A percentile compares a stretch with the other conserved stretches of the same genome.
Conservation (phyloP, 2,329 filamentous ascomycete genomes). For the Aspergillus tanneri region DNA sequence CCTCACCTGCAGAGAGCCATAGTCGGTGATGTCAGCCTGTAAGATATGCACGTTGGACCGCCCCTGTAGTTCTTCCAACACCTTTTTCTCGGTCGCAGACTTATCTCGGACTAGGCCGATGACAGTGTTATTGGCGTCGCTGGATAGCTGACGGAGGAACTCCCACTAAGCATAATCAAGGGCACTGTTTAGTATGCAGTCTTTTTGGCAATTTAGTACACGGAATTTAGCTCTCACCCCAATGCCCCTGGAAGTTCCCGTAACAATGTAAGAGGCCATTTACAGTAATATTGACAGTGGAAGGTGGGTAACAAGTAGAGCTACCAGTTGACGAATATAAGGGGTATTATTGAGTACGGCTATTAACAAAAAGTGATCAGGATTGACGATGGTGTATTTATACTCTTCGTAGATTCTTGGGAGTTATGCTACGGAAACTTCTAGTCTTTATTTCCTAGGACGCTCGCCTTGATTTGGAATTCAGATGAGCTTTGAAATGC, state of each 20-base stretch:
- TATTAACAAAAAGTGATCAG: no score
- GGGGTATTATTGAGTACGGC: no score
- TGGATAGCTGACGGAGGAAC: constrained; percentile 50
- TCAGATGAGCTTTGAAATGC: no score
- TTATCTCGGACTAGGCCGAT: constrained; percentile 53
- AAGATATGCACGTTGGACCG: constrained; percentile 50
- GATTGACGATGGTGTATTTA: no score
- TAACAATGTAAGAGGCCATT: constrained; percentile 27
- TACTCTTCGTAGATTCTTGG: no score
- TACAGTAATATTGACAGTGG: no score
- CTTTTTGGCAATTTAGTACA: not conserved
- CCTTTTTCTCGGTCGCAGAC: constrained; percentile 44
- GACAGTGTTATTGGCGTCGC: constrained; percentile 45
- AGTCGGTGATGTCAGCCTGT: constrained; percentile 46
- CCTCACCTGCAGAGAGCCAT: constrained; percentile 37
- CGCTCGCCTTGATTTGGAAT: no score
- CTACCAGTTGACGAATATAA: no score
- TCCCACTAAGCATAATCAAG: constrained; percentile 43
- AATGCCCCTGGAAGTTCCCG: constrained; percentile 26
- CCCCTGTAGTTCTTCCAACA: constrained; percentile 41
- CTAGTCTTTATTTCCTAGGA: no score
- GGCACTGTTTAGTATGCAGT: not conserved
- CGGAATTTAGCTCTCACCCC: constrained; percentile 12
- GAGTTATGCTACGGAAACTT: no score
- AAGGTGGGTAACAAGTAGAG: no score